Percentiles rank a stretch among this genome's conserved stretches.
Evolutionary conservation across 169 alveolate genomes (phyloP).

Genomic region (Hepatocystis sp.): DNA sequence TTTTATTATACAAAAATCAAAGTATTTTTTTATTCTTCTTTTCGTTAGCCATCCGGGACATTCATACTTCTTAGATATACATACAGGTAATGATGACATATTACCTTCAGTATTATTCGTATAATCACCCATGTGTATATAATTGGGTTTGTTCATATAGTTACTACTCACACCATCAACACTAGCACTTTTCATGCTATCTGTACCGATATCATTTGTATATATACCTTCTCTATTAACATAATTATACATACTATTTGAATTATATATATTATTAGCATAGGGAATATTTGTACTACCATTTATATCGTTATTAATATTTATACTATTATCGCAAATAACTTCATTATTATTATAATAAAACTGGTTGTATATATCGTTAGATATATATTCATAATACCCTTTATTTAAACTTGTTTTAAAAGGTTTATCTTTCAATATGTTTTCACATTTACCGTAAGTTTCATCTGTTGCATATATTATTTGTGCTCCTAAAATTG

Average conservation of each 20-base stretch:
- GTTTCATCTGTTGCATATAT: slow-evolving; percentile 76
- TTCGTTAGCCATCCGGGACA: slow-evolving; percentile 82
- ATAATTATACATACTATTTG: no score
- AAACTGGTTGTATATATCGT: slow-evolving; percentile 56
- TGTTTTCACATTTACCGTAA: slow-evolving; percentile 74
- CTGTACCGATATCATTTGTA: no score
- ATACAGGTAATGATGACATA: not conserved
- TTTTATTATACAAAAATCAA: slow-evolving; percentile 77
- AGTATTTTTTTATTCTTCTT: slow-evolving; percentile 78
- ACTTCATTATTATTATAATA: no score
- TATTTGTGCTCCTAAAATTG: slow-evolving; percentile 66
- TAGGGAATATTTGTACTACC: no score
- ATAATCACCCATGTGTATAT: no score
- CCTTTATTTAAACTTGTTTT: slow-evolving; percentile 44
- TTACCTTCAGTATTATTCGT: not conserved
- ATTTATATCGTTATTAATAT: not conserved
- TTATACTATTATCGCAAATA: not conserved
- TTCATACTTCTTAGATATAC: not conserved
- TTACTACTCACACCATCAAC: not conserved
- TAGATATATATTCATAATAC: slow-evolving; percentile 50
- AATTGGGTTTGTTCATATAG: not conserved
- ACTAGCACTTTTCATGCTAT: not conserved
- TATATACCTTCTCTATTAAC: not conserved
- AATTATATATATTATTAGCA: not conserved
- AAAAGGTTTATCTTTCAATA: slow-evolving; percentile 75